Evolutionary conservation across 1,284 basidiomycete species (phyloP).

Genomic region (Coniferiporia sulphurascens): DNA sequence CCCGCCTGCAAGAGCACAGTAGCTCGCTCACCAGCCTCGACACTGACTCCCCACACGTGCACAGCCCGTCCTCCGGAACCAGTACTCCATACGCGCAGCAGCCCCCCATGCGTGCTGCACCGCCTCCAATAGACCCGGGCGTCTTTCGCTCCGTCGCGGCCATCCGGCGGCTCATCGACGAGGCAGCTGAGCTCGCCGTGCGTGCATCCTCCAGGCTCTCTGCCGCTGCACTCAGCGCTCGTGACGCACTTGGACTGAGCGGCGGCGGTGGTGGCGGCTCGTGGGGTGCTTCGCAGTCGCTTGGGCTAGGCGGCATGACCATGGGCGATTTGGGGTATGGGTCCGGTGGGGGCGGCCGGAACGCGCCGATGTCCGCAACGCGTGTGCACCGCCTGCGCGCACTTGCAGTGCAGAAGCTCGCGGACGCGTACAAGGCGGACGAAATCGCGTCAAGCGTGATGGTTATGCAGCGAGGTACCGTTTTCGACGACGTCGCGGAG

Average conservation of each 20-base stretch:
- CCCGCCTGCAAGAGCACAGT: constrained; percentile 35
- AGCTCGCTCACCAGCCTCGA: constrained; percentile 43
- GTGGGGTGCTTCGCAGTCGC: constrained; percentile 55
- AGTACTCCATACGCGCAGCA: background rate
- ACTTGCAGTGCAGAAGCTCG: constrained; percentile 76
- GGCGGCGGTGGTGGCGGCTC: no score
- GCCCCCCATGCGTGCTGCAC: constrained; percentile 27
- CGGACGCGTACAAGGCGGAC: constrained; percentile 74
- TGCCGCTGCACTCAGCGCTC: constrained; percentile 59
- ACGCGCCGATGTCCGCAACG: constrained; percentile 75
- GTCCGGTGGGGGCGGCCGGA: constrained; percentile 50
- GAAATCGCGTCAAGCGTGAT: constrained; percentile 85
- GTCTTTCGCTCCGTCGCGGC: constrained; percentile 69
- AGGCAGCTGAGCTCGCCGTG: constrained; percentile 76
- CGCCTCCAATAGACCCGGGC: constrained; percentile 80
- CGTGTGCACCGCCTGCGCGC: constrained; percentile 70
- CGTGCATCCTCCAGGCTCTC: constrained; percentile 76
- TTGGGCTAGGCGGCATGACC: constrained; percentile 47
- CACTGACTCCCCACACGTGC: constrained; percentile 42
- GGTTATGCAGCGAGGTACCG: constrained; percentile 85
- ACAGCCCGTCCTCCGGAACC: no score
- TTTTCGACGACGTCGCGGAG: constrained; percentile 82
- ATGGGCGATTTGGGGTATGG: constrained; percentile 32
- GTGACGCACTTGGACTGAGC: constrained; percentile 23
- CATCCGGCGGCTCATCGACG: constrained; percentile 76